A percentile compares a stretch with the other conserved stretches of the same genome.
Evolutionary conservation across 2,329 filamentous ascomycete species (phyloP).

Genomic region (Xylogone sp.): DNA sequence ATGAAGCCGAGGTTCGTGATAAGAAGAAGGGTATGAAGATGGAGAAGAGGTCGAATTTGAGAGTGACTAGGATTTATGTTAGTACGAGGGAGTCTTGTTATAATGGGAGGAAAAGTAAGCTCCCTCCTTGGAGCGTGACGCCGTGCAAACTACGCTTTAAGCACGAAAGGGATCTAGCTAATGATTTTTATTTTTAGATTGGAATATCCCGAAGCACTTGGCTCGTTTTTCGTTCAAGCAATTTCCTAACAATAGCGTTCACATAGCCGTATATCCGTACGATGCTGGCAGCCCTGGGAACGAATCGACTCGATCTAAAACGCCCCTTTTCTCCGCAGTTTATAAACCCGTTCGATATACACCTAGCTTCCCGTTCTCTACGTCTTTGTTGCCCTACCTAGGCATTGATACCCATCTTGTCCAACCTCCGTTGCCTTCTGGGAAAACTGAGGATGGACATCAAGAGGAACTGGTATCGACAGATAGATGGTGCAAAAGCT

Average conservation of each 20-base stretch:
- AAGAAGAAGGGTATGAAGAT: conserved; percentile 26
- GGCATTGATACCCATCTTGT: conserved; percentile 41
- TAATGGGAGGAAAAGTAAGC: conserved; percentile 47
- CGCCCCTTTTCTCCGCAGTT: conserved; percentile 43
- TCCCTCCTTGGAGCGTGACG: no score
- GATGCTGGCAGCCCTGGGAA: conserved; percentile 30
- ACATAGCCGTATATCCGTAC: conserved; percentile 42
- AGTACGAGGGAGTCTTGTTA: conserved; percentile 48
- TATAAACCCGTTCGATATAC: conserved; percentile 38
- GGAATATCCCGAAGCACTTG: conserved; percentile 54
- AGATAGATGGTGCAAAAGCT: conserved; percentile 39
- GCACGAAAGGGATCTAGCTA: background rate
- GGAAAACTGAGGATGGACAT: conserved; percentile 28
- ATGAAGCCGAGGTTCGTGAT: conserved; percentile 14
- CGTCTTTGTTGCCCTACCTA: conserved; percentile 33
- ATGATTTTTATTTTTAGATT: conserved; percentile 36
- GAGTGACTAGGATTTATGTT: conserved; percentile 52
- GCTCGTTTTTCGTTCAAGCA: conserved; percentile 45
- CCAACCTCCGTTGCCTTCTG: conserved; percentile 45
- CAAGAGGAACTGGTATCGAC: conserved; percentile 43
- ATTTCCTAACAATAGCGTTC: conserved; percentile 31
- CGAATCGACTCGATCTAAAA: conserved; percentile 20
- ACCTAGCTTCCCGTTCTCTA: conserved; percentile 41
- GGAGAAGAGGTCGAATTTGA: conserved; percentile 32
- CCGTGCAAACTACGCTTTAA: no score